Evolutionary conservation across 768 basidiomycete genomes (phyloP), one percentile per base, ranked within the genome.

Genomic region (Gloeopeniophorella convolvens): DNA sequence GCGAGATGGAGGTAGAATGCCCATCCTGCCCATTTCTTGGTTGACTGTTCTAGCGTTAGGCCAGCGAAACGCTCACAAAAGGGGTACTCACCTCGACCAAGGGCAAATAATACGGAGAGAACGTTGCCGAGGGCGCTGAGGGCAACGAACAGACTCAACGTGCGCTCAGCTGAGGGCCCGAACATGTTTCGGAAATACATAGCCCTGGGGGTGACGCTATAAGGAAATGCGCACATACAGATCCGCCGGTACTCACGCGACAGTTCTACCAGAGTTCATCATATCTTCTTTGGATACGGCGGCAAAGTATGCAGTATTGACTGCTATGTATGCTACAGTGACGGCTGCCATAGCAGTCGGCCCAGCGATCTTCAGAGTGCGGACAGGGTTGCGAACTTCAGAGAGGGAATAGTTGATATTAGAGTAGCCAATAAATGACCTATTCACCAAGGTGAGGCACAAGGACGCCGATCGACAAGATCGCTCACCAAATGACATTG

Each of bases 361-460:
- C 1, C 81, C 83, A 0, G 85, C 87, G 9, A 74, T 69, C 59
- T 80, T 85, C 61, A 89, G 76, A 1, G 85, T 88, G 33, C 74
- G 71, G 3, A 88, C 74, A 1, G 85, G 87, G 54, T 88, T 74
- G 20, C 72, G 73, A 5, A 85, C 71, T 60, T 89, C 85, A 3
- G 82, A 83, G 4, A 89, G 68, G 0, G 79, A 82, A 55, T 85
- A 86, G 59, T 88, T 86, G 8, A 83, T 84, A 50, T 83, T 85
- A 2, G 79, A 76, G 60, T 86, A 89, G 0, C 86, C 86, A 40
- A 76, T 72, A 60, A 79, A 85, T 0, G 82, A 80, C 84, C 84
- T 85, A 45, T 40, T 8, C 3, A 20, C 6, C 30, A 28, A 45
- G 5, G 18, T 7, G 12, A 37, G 28, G 15, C 28, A 13, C 12